Evolutionary conservation across 2,329 filamentous ascomycete species (phyloP), one percentile per base, ranked within the genome.

Genomic region (Fusarium dlaminii): DNA sequence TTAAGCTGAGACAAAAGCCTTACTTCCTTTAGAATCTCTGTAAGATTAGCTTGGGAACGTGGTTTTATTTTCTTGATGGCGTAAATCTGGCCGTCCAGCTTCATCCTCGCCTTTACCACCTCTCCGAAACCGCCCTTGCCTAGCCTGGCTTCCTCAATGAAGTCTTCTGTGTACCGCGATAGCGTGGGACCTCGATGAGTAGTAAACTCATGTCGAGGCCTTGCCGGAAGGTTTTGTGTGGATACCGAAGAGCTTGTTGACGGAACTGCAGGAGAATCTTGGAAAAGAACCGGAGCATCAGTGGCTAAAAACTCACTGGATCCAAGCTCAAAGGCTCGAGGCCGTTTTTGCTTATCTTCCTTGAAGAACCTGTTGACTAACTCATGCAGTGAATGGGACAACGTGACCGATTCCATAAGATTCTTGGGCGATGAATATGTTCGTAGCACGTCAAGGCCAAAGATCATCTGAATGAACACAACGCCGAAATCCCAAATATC

Each of bases 51-150:
- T 32, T 93, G 89, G 2, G 94, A 94, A 58, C 92, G 92, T 75
- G 96, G 94, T 3, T 91, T 94, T 70, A 99, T 96, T 81, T 98
- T 98, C 82, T 99, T 99, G 80, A 99, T 94, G 24, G 96, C 96
- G 82, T 98, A 99, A 48, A 97, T 92, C 66, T 95, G 93, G 2
- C 94, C 94, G 80, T 98, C 96, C 8, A 98, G 90, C 83, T 96
- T 98, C 82, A 98, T 97, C 37, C 96, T 90, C 6, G 96, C 96
- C 81, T 98, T 97, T 63, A 98, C 94, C 29, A 99, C 96, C 83
- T 98, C 94, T 10, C 96, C 96, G 83, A 98, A 99, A 0, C 96
- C 96, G 48, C 96, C 96, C 81, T 96, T 97, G 7, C 96, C 96
- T 18, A 99, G 87, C 9, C 93, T 90, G 20, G 94, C 94, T 79